A percentile compares a stretch with the other conserved stretches of the same genome.
phyloP scores from a whole-genome alignment of 2,329 filamentous ascomycete genomes.

The Arthroderma uncinatum region DNA sequence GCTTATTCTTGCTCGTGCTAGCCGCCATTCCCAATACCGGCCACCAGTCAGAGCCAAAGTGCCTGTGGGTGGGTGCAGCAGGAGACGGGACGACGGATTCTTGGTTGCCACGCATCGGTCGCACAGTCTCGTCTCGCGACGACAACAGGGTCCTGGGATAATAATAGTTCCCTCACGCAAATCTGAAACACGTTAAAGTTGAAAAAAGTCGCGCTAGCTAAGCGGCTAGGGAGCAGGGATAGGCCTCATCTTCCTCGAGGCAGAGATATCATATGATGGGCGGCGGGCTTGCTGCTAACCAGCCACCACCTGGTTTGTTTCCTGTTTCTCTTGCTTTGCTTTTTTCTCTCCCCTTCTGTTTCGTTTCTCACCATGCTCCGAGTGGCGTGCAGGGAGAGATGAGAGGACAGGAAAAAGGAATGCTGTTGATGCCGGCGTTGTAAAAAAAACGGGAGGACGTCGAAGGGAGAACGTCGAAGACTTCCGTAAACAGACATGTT shows the following conservation, averaged over 20 bases:
- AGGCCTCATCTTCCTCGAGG: not conserved
- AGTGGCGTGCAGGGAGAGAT: not conserved
- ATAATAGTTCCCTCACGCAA: conserved; percentile 1
- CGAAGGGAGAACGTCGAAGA: not conserved
- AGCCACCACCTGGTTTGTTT: not conserved
- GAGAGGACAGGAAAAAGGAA: not conserved
- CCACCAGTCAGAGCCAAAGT: not conserved
- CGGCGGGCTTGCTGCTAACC: not conserved
- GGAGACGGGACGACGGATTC: not conserved
- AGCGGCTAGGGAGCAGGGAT: not conserved
- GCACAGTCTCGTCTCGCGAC: conserved; percentile 1
- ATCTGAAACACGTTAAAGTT: not conserved
- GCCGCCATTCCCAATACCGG: not conserved
- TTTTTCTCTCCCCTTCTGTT: not conserved
- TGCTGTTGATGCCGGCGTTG: not conserved
- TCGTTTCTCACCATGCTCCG: not conserved
- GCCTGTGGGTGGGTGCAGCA: not conserved
- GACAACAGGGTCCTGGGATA: not conserved
- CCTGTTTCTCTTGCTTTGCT: not conserved
- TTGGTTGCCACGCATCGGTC: not conserved
- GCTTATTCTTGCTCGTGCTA: not conserved
- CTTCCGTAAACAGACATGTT: not conserved
- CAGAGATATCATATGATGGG: not conserved
- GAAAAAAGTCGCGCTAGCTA: not conserved
- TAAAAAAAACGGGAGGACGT: too few species aligned